Percentiles rank a stretch among this genome's conserved stretches.
phyloP scores from a whole-genome alignment of 1,284 basidiomycete genomes.

The Apiotrichum sp. region DNA sequence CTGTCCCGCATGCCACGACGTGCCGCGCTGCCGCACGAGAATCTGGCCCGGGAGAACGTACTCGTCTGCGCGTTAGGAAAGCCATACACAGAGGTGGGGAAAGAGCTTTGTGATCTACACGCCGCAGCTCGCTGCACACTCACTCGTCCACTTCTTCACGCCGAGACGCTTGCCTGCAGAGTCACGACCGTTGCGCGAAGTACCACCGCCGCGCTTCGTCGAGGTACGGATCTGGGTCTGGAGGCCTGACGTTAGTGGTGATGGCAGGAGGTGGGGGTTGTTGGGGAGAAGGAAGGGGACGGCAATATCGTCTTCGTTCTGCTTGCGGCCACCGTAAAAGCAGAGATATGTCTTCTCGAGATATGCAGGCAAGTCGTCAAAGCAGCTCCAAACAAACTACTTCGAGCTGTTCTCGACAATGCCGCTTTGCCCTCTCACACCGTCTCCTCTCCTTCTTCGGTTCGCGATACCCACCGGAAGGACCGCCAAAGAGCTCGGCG shows the following conservation, averaged over 20 bases:
- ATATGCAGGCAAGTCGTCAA: too few relatives aligned
- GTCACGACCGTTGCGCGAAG: conserved; percentile 80
- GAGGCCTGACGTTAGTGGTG: conserved; percentile 15
- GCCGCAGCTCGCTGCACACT: conserved; percentile 20
- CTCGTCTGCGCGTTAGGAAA: conserved; percentile 56
- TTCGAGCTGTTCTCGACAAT: too few relatives aligned
- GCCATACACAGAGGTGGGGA: neutral
- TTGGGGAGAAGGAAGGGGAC: too few relatives aligned
- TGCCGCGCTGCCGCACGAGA: conserved; percentile 84
- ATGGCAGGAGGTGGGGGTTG: too few relatives aligned
- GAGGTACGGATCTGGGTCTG: conserved; percentile 69
- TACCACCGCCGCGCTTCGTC: conserved; percentile 89
- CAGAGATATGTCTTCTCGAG: too few relatives aligned
- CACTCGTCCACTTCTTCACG: conserved; percentile 89
- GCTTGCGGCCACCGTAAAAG: too few relatives aligned
- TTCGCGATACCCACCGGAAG: conserved; percentile 25
- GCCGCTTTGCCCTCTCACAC: too few relatives aligned
- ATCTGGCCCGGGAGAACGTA: conserved; percentile 87
- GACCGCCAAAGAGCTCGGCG: conserved; percentile 35
- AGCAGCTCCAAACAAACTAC: too few relatives aligned
- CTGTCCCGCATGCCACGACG: conserved; percentile 82
- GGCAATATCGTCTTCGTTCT: too few relatives aligned
- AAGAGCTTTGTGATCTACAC: neutral
- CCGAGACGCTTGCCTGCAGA: conserved; percentile 86
- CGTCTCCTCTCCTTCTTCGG: neutral